Percentiles rank a stretch among this genome's conserved stretches.
Evolutionary conservation across 805 yeast genomes (phyloP).

Genomic region (Monosporozyma aerobia): DNA sequence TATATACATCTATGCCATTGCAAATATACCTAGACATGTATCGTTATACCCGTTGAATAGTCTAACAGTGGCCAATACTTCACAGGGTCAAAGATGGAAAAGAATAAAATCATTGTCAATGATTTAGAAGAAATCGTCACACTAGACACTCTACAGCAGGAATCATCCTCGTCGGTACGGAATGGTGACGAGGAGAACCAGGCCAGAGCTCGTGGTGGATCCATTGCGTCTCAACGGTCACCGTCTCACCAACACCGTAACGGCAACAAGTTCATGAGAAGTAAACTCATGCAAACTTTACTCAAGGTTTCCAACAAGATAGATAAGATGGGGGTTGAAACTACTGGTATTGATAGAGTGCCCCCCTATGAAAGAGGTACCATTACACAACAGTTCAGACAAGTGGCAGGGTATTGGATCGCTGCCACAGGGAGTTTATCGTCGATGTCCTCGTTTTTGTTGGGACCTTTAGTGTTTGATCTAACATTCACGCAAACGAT

Average conservation of each 20-base stretch:
- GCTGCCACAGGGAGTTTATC: conserved; percentile 84
- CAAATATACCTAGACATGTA: not conserved
- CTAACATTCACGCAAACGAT: conserved; percentile 59
- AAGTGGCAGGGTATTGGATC: conserved; percentile 69
- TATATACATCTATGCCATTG: too few relatives aligned
- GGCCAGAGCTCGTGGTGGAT: not conserved
- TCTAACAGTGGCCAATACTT: not conserved
- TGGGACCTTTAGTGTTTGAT: conserved; percentile 65
- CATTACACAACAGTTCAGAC: conserved; percentile 29
- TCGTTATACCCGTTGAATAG: not conserved
- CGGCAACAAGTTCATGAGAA: not conserved
- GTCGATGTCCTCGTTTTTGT: conserved; percentile 74
- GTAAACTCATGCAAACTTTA: not conserved
- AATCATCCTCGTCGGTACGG: not conserved
- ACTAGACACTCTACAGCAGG: not conserved
- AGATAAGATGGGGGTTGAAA: conserved; percentile 58
- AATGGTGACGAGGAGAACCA: not conserved
- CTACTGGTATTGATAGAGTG: conserved; percentile 71
- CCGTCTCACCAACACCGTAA: not conserved
- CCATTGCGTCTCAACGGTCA: not conserved
- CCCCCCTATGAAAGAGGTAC: conserved; percentile 56
- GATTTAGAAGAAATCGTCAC: not conserved
- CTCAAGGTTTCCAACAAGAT: conserved; percentile 34
- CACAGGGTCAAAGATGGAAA: not conserved
- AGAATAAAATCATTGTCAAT: not conserved